These are phyloP conservation scores for Tilletiopsis washingtonensis DNA, from an alignment of 1,284 basidiomycete species.

Conservation along the genomic window DNA sequence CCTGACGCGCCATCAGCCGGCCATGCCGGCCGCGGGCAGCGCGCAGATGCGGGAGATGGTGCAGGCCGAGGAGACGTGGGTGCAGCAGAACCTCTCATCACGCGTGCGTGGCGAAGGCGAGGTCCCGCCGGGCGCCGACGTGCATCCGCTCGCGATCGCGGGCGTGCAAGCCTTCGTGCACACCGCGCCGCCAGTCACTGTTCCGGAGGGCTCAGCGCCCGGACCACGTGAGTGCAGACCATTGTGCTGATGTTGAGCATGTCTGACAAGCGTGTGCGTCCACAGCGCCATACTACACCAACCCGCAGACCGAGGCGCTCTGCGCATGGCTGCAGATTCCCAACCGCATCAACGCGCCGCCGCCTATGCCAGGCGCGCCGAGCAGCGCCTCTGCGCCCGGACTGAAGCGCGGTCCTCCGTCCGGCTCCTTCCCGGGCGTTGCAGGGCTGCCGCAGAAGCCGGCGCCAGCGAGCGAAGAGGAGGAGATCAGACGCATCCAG, in stretches of 20 bases:
- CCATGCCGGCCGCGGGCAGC: conserved; percentile 58
- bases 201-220: conserved; percentile 46
- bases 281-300: conserved; percentile 69
- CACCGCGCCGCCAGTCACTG: conserved; percentile 49
- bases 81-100: conserved; percentile 61
- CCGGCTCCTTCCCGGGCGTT: neutral
- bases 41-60: conserved; percentile 46
- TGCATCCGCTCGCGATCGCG: conserved; percentile 12
- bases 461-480: neutral
- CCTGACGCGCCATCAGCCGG: conserved; percentile 51
- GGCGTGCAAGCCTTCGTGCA: conserved; percentile 24
- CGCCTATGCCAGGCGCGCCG: neutral
- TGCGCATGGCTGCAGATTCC: conserved; percentile 68
- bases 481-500: conserved; percentile 1
- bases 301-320: conserved; percentile 83
- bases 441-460: neutral
- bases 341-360: conserved; percentile 64
- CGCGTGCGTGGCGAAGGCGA: conserved; percentile 62
- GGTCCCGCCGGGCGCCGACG: neutral
- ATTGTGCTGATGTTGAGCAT: conserved; percentile 5
- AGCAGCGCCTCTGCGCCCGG: neutral
- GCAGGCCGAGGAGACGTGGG: conserved; percentile 50
- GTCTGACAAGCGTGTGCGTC: neutral
- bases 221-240: conserved; percentile 16
- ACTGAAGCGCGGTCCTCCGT: neutral